Evolutionary conservation across 345 rosid species (phyloP).

Genomic region (Camelina hispida): DNA sequence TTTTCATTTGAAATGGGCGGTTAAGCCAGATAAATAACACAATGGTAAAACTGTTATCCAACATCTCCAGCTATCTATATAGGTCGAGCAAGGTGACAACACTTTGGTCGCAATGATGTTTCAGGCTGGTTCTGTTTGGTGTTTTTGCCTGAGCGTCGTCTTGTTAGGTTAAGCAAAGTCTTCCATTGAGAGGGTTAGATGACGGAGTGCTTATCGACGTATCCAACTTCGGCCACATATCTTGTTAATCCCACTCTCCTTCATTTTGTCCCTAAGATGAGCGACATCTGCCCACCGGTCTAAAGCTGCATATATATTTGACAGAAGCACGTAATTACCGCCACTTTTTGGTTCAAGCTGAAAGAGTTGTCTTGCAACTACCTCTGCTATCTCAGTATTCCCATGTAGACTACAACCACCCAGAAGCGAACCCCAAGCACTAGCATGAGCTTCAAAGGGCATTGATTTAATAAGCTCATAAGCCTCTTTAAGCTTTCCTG

Average conservation of each 20-base stretch:
- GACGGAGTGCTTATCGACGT: slow-evolving; percentile 23
- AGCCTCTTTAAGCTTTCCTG: slow-evolving; percentile 61
- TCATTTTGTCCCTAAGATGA: slow-evolving; percentile 63
- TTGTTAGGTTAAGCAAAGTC: background rate
- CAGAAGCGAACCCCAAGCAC: slow-evolving; percentile 79
- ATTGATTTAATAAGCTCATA: slow-evolving; percentile 57
- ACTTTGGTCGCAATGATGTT: background rate
- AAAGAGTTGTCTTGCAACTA: slow-evolving; percentile 55
- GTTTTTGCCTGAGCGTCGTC: slow-evolving; percentile 6
- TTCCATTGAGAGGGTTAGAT: background rate
- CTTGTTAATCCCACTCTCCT: slow-evolving; percentile 62
- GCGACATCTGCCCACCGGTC: slow-evolving; percentile 68
- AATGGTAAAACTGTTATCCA: background rate
- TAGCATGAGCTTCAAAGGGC: slow-evolving; percentile 62
- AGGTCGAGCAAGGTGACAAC: no score
- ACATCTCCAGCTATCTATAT: no score
- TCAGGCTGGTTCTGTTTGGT: background rate
- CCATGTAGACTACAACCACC: slow-evolving; percentile 64
- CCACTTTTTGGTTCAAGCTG: slow-evolving; percentile 68
- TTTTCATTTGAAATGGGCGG: background rate
- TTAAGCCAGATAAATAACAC: background rate
- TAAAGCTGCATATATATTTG: slow-evolving; percentile 70
- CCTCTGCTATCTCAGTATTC: slow-evolving; percentile 60
- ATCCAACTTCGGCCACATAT: slow-evolving; percentile 64
- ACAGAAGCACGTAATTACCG: slow-evolving; percentile 69